Evolutionary conservation across 768 basidiomycete genomes (phyloP), one percentile per base, ranked within the genome.

Genomic region (Tulasnella sp.): DNA sequence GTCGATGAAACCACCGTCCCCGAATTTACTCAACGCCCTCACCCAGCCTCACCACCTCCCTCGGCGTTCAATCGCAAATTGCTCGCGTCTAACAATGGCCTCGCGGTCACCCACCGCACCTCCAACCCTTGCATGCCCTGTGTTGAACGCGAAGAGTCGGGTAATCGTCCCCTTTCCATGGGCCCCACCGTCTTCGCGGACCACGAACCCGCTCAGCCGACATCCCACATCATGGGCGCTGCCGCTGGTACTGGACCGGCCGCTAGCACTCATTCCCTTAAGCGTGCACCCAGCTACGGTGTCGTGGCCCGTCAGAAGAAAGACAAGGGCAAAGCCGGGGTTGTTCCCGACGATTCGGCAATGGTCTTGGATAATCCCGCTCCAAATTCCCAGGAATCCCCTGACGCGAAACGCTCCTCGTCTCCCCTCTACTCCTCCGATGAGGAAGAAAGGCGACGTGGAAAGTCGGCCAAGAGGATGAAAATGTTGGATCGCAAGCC

Each of bases 241-340:
- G 52, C 52, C 42, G 52, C 36, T 40, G 52, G 52, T 25, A 40
- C 37, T 5, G 35, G 25, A 15, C 23, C 39, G 12, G 52, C 42
- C 2, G 34, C 35, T 11, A 27, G 42, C 23, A 35, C 23, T 15
- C 21, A 27, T n/a, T 15, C 52, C 4, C 27, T 57, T 29, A 57
- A 57, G 43, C 23, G 55, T 8, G 55, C 55, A 34, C 55, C 55
- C 12, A 46, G 42, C 55, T 57, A 57, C 34, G 55, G 55, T 23
- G 55, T 48, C 41, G 46, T 45, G 6, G 42, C 42, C 5, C 55
- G 48, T 27, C 55, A 57, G 29, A 57, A 46, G 34, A 57, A 57
- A 19, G 55, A 17, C 6, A 43, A 45, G 5, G 31, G 29, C 3
- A 31, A 57, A 37, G 39, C 32, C 17, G 48, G 21, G 36, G 11